Conservation (phyloP, 352 stramenopile genomes). For the Pythium grandisporangium region DNA sequence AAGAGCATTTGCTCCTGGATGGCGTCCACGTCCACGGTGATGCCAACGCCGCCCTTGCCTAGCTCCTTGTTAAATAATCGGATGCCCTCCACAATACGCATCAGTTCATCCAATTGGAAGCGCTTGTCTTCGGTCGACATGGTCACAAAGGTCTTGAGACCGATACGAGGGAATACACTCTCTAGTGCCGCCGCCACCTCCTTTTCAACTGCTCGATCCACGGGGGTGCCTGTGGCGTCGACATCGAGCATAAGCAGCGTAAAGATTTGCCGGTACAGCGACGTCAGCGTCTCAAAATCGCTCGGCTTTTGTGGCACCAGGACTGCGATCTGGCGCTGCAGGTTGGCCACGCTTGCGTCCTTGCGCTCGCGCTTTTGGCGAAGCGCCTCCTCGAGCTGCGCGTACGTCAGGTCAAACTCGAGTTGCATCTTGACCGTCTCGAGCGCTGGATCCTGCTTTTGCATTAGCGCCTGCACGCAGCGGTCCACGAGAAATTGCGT, state of each 20-base stretch:
- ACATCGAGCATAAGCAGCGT: conserved; percentile 73
- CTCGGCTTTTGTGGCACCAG: conserved; percentile 67
- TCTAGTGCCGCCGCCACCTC: conserved; percentile 88
- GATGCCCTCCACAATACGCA: conserved; percentile 89
- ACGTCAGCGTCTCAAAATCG: conserved; percentile 88
- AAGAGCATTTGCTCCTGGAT: conserved; percentile 45
- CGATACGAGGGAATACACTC: conserved; percentile 92
- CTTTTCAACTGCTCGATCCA: conserved; percentile 70
- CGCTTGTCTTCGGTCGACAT: conserved; percentile 87
- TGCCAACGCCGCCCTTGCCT: conserved; percentile 80
- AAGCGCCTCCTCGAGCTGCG: conserved; percentile 72
- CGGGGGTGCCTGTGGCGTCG: conserved; percentile 14
- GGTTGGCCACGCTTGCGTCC: conserved; percentile 38
- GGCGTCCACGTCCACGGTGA: conserved; percentile 45
- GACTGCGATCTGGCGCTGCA: conserved; percentile 69
- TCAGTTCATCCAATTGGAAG: conserved; percentile 86
- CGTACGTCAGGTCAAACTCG: conserved; percentile 89
- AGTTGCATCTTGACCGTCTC: conserved; percentile 95
- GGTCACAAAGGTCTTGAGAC: conserved; percentile 90
- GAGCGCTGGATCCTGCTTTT: conserved; percentile 71
- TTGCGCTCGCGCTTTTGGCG: conserved; percentile 42
- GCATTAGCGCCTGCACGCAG: conserved; percentile 66
- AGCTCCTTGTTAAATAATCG: conserved; percentile 90
- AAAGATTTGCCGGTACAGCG: conserved; percentile 88
- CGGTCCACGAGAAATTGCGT: conserved; percentile 69